phyloP scores from a whole-genome alignment of 257 asterid species.

The Forsythia suspensa region DNA sequence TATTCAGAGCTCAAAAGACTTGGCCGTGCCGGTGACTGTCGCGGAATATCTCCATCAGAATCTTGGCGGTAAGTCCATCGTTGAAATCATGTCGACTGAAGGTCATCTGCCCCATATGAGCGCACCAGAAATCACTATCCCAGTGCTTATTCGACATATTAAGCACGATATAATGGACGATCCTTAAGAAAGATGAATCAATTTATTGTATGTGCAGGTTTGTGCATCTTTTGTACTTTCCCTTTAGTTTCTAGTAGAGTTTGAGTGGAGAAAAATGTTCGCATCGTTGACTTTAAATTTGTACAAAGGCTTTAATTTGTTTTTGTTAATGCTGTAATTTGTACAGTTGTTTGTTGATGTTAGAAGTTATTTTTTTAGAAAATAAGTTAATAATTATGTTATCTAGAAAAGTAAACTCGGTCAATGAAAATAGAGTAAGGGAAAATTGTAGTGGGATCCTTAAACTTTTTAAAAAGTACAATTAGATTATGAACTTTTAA shows the following conservation, averaged over 20 bases:
- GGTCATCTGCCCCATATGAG: conserved; percentile 41
- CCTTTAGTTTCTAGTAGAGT: neutral
- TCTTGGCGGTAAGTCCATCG: conserved; percentile 29
- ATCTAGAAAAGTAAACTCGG: no score
- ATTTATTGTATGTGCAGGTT: neutral
- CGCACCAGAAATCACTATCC: conserved; percentile 27
- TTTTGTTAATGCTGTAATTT: no score
- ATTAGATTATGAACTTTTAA: no score
- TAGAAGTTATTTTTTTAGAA: no score
- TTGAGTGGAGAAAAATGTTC: neutral
- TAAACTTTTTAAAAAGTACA: no score
- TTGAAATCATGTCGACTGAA: conserved; percentile 29
- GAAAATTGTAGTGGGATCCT: no score
- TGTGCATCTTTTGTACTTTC: no score
- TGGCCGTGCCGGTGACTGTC: conserved; percentile 22
- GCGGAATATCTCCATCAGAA: conserved; percentile 27
- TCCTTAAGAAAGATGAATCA: neutral
- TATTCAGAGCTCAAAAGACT: conserved; percentile 32
- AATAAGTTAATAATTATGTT: no score
- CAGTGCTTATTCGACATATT: conserved; percentile 28
- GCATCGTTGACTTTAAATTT: neutral
- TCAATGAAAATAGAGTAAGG: no score
- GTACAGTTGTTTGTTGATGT: no score
- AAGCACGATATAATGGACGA: conserved; percentile 1
- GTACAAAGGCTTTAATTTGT: neutral